These are phyloP conservation scores for Halenospora varia DNA, from an alignment of 495 filamentous ascomycete genomes.

Conservation along the genomic window DNA sequence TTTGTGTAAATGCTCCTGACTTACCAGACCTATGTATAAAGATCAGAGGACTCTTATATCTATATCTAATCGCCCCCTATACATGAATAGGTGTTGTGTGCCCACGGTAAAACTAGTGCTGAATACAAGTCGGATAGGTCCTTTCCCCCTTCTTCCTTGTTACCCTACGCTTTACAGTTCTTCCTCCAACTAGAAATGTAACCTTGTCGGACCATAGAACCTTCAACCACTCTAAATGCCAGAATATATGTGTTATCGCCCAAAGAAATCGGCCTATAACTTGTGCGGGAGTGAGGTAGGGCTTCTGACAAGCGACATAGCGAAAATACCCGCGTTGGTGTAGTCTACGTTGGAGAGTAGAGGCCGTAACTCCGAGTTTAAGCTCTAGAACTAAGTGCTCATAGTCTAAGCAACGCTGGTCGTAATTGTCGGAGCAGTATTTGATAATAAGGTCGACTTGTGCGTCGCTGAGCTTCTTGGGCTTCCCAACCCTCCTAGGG, in stretches of 20 bases:
- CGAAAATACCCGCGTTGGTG: background rate
- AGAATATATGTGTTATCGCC: background rate
- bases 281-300: background rate
- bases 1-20: background rate
- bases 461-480: background rate
- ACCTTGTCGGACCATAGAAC: too few species aligned
- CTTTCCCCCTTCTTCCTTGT: background rate
- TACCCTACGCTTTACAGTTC: background rate
- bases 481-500: background rate
- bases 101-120: background rate
- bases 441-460: constrained; percentile 3
- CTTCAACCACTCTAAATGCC: background rate
- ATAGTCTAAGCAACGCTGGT: background rate
- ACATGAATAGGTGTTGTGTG: background rate
- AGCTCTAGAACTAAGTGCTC: background rate
- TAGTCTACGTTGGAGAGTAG: background rate
- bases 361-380: background rate
- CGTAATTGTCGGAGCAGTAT: background rate
- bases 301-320: background rate
- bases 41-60: constrained; percentile 2
- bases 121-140: background rate
- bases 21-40: constrained; percentile 3
- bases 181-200: too few species aligned
- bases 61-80: constrained; percentile 3
- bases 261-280: background rate